These are phyloP conservation scores for Metschnikowia peoriensis DNA, from an alignment of 805 yeast species.

Conservation along the genomic window DNA sequence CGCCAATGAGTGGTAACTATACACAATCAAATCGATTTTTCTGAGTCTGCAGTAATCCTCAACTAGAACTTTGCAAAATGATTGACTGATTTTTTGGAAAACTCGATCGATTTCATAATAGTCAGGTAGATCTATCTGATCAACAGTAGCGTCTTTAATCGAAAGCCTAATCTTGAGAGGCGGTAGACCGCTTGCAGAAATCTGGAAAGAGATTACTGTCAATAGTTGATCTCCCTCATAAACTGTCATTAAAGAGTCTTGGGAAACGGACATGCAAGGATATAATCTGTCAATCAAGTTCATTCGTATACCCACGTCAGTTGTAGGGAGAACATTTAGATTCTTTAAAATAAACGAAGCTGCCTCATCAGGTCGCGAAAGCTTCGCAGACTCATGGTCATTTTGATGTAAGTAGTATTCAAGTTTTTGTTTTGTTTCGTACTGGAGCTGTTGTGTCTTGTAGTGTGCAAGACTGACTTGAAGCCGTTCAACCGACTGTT, in stretches of 20 bases:
- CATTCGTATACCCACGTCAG: constrained; percentile 30
- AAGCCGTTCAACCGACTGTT: constrained; percentile 11
- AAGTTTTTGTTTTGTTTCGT: constrained; percentile 16
- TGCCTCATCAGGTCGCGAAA: constrained; percentile 13
- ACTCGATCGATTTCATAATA: constrained; percentile 2
- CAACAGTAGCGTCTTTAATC: constrained; percentile 10
- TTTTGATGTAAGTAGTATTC: constrained; percentile 19
- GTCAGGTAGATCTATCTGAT: constrained; percentile 5
- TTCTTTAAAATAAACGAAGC: constrained; percentile 20
- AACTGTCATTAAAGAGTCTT: not conserved
- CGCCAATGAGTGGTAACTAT: constrained; percentile 33
- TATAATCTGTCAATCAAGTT: constrained; percentile 25
- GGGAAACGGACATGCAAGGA: constrained; percentile 23
- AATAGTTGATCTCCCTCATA: constrained; percentile 1
- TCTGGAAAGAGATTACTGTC: constrained; percentile 3
- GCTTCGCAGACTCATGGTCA: constrained; percentile 12
- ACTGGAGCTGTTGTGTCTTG: constrained; percentile 15
- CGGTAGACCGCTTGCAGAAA: constrained; percentile 9
- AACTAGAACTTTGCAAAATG: constrained; percentile 20
- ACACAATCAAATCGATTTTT: constrained; percentile 31
- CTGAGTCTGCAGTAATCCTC: constrained; percentile 23
- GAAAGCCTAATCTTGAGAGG: constrained; percentile 6
- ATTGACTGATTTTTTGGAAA: constrained; percentile 15
- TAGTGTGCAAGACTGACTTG: constrained; percentile 8
- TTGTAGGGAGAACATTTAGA: constrained; percentile 36